Conservation (phyloP, 768 basidiomycete genomes). For the Suillus paluster region DNA sequence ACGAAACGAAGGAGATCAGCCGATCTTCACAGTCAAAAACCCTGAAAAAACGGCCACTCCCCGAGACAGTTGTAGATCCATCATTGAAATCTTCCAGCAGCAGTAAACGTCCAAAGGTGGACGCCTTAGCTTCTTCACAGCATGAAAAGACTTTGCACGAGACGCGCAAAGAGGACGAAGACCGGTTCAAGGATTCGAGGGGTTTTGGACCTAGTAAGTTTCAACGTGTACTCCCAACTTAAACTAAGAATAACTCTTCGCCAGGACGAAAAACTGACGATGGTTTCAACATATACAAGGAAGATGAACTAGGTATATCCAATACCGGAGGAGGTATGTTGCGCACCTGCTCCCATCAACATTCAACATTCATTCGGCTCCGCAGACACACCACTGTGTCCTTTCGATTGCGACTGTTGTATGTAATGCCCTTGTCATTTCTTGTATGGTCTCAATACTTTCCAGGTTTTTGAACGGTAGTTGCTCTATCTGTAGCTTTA, state of each 20-base stretch:
- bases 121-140: conserved; percentile 14
- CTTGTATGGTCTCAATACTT: background rate
- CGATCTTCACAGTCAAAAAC: conserved; percentile 20
- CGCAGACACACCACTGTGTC: conserved; percentile 81
- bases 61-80: conserved; percentile 72
- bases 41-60: conserved; percentile 34
- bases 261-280: conserved; percentile 80
- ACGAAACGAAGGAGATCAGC: conserved; percentile 8
- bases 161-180: conserved; percentile 39
- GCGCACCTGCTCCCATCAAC: conserved; percentile 11
- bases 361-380: conserved; percentile 25
- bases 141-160: conserved; percentile 31
- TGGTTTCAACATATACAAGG: conserved; percentile 80
- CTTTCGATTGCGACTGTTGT: conserved; percentile 92
- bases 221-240: conserved; percentile 8
- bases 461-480: conserved; percentile 32
- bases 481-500: conserved; percentile 2
- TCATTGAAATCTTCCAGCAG: conserved; percentile 41
- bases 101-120: conserved; percentile 46
- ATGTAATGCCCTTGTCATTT: conserved; percentile 33
- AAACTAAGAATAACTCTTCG: conserved; percentile 17
- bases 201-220: conserved; percentile 71
- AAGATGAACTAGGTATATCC: conserved; percentile 77
- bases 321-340: conserved; percentile 72
- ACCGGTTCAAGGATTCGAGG: conserved; percentile 73